These are phyloP conservation scores for Candida oleophila DNA, from an alignment of 805 yeast genomes.

Conservation along the genomic window DNA sequence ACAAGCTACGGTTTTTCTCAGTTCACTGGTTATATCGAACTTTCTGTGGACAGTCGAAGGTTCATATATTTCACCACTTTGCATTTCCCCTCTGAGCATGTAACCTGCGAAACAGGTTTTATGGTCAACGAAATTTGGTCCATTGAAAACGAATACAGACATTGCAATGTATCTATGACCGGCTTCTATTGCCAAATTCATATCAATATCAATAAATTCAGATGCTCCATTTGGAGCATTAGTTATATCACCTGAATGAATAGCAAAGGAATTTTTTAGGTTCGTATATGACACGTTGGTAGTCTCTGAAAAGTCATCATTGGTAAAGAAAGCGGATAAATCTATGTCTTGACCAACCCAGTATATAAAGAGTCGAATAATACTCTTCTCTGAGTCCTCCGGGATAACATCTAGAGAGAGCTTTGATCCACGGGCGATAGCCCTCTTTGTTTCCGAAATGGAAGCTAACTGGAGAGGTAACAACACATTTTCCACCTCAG, in stretches of 20 bases:
- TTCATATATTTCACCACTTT: conserved; percentile 9
- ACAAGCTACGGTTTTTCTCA: conserved; percentile 2
- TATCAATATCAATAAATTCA: conserved; percentile 11
- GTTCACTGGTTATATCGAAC: conserved; percentile 7
- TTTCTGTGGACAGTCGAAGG: conserved; percentile 9
- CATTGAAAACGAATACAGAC: conserved; percentile 7
- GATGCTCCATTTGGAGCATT: conserved; percentile 11
- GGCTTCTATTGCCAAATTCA: conserved; percentile 1
- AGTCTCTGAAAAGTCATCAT: conserved; percentile 1
- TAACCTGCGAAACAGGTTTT: conserved; percentile 10
- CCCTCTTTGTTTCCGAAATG: conserved; percentile 7
- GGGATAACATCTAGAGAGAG: conserved; percentile 2
- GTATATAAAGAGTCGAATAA: conserved; percentile 8
- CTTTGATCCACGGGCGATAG: conserved; percentile 10
- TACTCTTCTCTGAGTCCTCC: conserved; percentile 4
- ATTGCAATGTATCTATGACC: conserved; percentile 9
- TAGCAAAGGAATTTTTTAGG: conserved; percentile 4
- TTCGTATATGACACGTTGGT: conserved; percentile 1
- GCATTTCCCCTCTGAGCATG: conserved; percentile 8
- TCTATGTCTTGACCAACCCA: conserved; percentile 11
- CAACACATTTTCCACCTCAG: conserved; percentile 2
- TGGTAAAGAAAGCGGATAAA: conserved; percentile 3
- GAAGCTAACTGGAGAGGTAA: conserved; percentile 9
- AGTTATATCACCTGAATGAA: conserved; percentile 11
- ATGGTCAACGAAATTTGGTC: conserved; percentile 7